These are phyloP conservation scores for Biscogniauxia marginata DNA, from an alignment of 2,329 filamentous ascomycete species.

Conservation along the genomic window DNA sequence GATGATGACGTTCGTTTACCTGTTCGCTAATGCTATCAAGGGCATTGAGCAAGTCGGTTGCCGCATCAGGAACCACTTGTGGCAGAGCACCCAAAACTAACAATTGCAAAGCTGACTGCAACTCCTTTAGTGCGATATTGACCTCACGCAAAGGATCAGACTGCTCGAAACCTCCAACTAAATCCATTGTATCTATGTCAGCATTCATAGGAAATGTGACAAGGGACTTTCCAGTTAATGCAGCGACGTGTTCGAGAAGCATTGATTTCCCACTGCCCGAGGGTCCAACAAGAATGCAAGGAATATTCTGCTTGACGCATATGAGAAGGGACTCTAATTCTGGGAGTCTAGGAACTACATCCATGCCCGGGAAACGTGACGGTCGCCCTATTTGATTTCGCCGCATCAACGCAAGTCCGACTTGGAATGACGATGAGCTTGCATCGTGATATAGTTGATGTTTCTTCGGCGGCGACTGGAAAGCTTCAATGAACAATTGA, in stretches of 20 bases:
- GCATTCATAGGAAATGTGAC: conserved; percentile 87
- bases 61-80: conserved; percentile 43
- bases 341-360: conserved; percentile 57
- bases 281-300: conserved; percentile 82
- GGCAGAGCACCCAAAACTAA: conserved; percentile 51
- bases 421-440: conserved; percentile 65
- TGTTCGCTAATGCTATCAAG: conserved; percentile 45
- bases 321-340: conserved; percentile 85
- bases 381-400: conserved; percentile 58
- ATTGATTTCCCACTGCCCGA: conserved; percentile 86
- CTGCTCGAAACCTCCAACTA: conserved; percentile 96
- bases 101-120: conserved; percentile 42
- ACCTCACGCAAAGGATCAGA: conserved; percentile 76
- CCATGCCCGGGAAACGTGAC: conserved; percentile 49
- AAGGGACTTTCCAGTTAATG: conserved; percentile 70
- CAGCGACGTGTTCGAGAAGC: conserved; percentile 77
- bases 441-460: conserved; percentile 73
- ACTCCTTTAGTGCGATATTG: conserved; percentile 52
- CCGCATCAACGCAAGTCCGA: conserved; percentile 71
- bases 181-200: conserved; percentile 94
- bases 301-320: conserved; percentile 82
- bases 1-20: conserved; percentile 35
- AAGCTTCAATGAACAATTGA: conserved; percentile 64
- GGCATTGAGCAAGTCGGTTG: conserved; percentile 49
- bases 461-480: conserved; percentile 49